These are phyloP conservation scores for Tulasnella sp. DNA, from an alignment of 768 basidiomycete species.

Conservation along the genomic window DNA sequence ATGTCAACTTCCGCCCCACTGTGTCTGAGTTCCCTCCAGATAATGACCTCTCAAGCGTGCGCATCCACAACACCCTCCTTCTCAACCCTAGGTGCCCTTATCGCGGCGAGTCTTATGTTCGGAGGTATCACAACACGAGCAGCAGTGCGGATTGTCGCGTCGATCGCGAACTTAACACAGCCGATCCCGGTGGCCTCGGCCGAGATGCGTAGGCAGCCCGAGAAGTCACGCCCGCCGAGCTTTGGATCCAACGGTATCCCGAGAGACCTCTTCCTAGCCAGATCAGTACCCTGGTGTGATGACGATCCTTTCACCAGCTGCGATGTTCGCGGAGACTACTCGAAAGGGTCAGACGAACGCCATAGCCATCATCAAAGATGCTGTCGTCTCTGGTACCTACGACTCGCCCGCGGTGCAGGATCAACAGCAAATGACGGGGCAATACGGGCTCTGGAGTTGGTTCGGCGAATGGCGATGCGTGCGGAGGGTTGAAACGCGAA, in stretches of 20 bases:
- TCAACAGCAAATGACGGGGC: slow-evolving; percentile 2
- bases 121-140: slow-evolving; percentile 1
- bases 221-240: slow-evolving; percentile 28
- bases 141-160: slow-evolving; percentile 26
- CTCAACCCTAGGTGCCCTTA: slow-evolving; percentile 62
- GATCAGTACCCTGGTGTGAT: slow-evolving; percentile 54
- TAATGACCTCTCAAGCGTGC: slow-evolving; percentile 40
- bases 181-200: slow-evolving; percentile 33
- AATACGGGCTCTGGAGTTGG: neutral
- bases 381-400: neutral
- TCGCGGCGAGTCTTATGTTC: slow-evolving; percentile 28
- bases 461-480: slow-evolving; percentile 1
- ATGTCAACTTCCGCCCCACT: slow-evolving; percentile 33
- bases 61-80: slow-evolving; percentile 48
- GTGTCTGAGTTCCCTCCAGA: slow-evolving; percentile 21
- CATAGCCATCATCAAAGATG: slow-evolving; percentile 21
- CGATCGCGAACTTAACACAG: slow-evolving; percentile 38
- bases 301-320: slow-evolving; percentile 42
- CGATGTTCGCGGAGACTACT: slow-evolving; percentile 40
- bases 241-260: slow-evolving; percentile 47
- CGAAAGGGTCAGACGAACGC: slow-evolving; percentile 37
- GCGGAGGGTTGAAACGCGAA: neutral
- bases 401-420: neutral
- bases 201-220: slow-evolving; percentile 29
- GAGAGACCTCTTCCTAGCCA: slow-evolving; percentile 54